Evolutionary conservation across 495 filamentous ascomycete species (phyloP).

Genomic region (Daldinia vernicosa): DNA sequence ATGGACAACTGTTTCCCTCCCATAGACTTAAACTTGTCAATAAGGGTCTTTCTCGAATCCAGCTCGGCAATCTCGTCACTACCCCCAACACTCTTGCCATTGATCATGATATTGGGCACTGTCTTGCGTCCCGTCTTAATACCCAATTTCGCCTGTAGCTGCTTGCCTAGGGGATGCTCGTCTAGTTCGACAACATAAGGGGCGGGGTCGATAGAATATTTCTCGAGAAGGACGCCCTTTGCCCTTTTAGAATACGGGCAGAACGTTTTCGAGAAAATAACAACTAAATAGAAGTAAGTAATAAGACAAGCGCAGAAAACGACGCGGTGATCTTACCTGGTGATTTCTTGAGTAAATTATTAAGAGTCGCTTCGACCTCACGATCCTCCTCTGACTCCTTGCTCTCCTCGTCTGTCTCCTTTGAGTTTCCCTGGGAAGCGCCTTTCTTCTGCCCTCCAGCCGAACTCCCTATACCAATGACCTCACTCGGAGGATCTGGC

Average conservation of each 20-base stretch:
- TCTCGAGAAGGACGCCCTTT: slow-evolving; percentile 81
- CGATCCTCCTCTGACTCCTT: slow-evolving; percentile 66
- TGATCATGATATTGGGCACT: slow-evolving; percentile 91
- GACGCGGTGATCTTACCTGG: slow-evolving; percentile 68
- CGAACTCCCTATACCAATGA: slow-evolving; percentile 62
- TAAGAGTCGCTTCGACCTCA: slow-evolving; percentile 69
- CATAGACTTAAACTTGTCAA: slow-evolving; percentile 74
- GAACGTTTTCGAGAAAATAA: slow-evolving; percentile 95
- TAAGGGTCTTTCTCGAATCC: slow-evolving; percentile 72
- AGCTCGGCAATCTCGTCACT: slow-evolving; percentile 84
- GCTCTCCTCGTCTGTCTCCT: slow-evolving; percentile 50
- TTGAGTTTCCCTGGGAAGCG: slow-evolving; percentile 32
- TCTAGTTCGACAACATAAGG: slow-evolving; percentile 94
- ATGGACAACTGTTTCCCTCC: slow-evolving; percentile 73
- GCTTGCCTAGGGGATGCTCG: slow-evolving; percentile 73
- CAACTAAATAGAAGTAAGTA: slow-evolving; percentile 63
- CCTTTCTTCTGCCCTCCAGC: slow-evolving; percentile 71
- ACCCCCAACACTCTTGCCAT: slow-evolving; percentile 88
- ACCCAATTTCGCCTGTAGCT: slow-evolving; percentile 73
- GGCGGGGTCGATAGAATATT: slow-evolving; percentile 81
- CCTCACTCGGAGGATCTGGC: slow-evolving; percentile 56
- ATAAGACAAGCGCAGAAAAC: background rate
- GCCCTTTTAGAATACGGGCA: slow-evolving; percentile 86
- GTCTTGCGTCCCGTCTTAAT: slow-evolving; percentile 81
- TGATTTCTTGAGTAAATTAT: slow-evolving; percentile 78